These are phyloP conservation scores for Fimicolochytrium jonesii DNA, from an alignment of 192 early-diverging fungal species.

Conservation along the genomic window DNA sequence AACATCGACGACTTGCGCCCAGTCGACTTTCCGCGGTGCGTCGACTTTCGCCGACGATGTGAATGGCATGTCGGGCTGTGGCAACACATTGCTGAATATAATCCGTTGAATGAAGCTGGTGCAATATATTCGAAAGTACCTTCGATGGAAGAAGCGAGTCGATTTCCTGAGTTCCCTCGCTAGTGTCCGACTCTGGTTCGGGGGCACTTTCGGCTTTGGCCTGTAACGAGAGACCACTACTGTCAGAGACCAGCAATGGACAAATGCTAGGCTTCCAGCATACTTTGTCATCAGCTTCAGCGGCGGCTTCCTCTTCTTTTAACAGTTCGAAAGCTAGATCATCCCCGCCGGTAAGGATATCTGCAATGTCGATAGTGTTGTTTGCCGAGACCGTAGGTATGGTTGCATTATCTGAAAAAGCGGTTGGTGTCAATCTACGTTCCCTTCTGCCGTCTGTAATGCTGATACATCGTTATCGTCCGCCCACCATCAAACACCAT, in stretches of 20 bases:
- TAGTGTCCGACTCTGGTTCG: no score
- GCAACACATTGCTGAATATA: background rate
- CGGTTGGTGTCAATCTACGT: no score
- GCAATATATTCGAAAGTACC: background rate
- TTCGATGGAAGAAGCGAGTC: background rate
- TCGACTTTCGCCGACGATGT: background rate
- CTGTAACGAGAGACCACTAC: no score
- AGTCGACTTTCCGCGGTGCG: slow-evolving; percentile 45
- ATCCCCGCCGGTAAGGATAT: slow-evolving; percentile 6
- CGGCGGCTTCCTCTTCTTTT: slow-evolving; percentile 3
- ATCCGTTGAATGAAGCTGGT: background rate
- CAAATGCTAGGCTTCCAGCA: no score
- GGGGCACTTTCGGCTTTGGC: no score
- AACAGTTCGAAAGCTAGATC: slow-evolving; percentile 16
- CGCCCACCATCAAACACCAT: slow-evolving; percentile 51
- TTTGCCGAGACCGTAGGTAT: background rate
- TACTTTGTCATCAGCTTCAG: background rate
- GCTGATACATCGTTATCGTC: background rate
- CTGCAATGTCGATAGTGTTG: background rate
- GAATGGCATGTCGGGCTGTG: background rate
- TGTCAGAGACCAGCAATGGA: no score
- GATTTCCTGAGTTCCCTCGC: background rate
- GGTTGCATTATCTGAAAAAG: background rate
- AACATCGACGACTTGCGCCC: slow-evolving; percentile 92
- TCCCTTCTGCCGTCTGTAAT: background rate